Evolutionary conservation across 1,284 basidiomycete species (phyloP), one percentile per base, ranked within the genome.

Genomic region (Leccinum idahoense): DNA sequence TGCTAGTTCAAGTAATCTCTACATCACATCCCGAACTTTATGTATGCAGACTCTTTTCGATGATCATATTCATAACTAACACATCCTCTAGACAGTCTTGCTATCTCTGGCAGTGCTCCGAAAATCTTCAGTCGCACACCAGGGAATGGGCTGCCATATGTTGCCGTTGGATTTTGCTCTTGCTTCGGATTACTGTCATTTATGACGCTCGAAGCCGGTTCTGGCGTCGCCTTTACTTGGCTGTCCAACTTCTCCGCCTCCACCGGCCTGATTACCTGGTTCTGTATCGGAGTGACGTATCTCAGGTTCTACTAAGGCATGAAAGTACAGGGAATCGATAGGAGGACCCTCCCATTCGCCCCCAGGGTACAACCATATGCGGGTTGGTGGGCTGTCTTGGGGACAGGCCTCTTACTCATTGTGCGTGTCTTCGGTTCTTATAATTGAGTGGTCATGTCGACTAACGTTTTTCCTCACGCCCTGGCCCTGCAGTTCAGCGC

Each of bases 241-340:
- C 81, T 87, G 65, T 77, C 80, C 54, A 84, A 82, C 74, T 78
- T 86, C 71, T 71, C 44, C 10, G 64, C 65, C 5, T 71, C 61
- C 54, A 60, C 53, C 15, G 88, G 87, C 57, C 75, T 89, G 62
- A 75, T 82, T 66, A 84, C 83, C 39, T 89, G 87, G 87, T 80
- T 83, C 69, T 83, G 81, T 59, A 88, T 89, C 67, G 76, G 79
- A 15, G 70, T 86, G 61, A 84, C 81, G 3, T 86, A 86, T 75
- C 77, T 86, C 61, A 81, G 83, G n/a, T 89, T 88, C 78, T 74
- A 83, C 70, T 72, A 74, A 26, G 88, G 86, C 44, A 72, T 85
- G 66, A 79, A 79, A 63, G 80, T 75, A 2, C 87, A 89, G 68
- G 84, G 82, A 5, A 75, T 83, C 60, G 76, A 81, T 59, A 79